Base-by-base conservation (phyloP, 2,329 filamentous ascomycete genomes). In the Penicillium sp. region DNA sequence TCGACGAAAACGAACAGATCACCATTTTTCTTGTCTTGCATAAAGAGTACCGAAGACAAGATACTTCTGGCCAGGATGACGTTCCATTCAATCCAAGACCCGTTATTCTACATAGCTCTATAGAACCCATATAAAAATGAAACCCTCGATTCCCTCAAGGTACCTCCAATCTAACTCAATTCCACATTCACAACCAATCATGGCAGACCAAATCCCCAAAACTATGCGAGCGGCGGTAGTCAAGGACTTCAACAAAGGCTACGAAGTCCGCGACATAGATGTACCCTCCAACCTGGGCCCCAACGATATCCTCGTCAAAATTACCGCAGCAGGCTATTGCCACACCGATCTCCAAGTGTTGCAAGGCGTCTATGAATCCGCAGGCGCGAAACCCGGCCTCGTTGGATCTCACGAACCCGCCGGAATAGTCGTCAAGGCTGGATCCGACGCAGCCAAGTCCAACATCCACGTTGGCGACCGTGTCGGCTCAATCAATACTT, bases 341-440 rank as follows among this genome's bases (percentile, higher is more conserved):
- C 57, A 59, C 15, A 58, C 55, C 10, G 57, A 58, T 13, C 54
- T 56, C 15, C 57, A 59, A 31, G 55, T 59, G 1, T 45, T 50
- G 49, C 48, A 59, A 37, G 54, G 57, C 2, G 48, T 57, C 18
- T 59, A 59, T 42, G 49, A 47, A 20, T 71, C 48, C 0, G 23
- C 47, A 1, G 58, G 66, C 9, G 65, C 66, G 3, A 49, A 53
- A 12, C 50, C 47, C 3, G 46, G 49, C 12, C 2, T 35, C 3
- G 32, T 35, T 15, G 32, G 32, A 20, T 35, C 32, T 1, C 32
- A 35, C 5, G 32, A 35, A 20, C 32, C 32, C 7, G 32, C 32
- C 15, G 32, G 32, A 20, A 35, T 9, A 10, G 32, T 35, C 32
- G 32, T 35, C 32, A 35, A 35, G 18, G 32, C 8, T 10, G 32